phyloP scores from a whole-genome alignment of 345 rosid species.

The Noccaea bulbosa region DNA sequence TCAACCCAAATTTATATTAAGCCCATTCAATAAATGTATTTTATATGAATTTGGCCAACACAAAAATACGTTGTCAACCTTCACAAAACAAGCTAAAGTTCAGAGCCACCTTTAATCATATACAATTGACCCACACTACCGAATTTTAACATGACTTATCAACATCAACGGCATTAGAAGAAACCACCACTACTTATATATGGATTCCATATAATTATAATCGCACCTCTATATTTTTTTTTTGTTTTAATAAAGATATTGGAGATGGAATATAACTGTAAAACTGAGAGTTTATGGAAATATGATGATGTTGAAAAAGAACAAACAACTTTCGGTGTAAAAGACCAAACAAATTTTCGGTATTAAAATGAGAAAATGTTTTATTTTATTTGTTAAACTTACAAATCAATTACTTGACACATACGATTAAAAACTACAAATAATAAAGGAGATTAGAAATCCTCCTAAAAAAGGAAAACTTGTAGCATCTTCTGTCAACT shows the following conservation, averaged over 20 bases:
- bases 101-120: background rate
- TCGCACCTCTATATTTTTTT: background rate
- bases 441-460: constrained; percentile 19
- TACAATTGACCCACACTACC: too few species aligned
- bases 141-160: too few species aligned
- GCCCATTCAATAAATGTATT: constrained; percentile 10
- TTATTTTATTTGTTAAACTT: constrained; percentile 11
- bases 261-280: background rate
- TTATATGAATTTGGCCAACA: too few species aligned
- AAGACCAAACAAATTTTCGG: background rate
- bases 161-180: too few species aligned
- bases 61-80: background rate
- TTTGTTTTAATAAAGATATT: background rate
- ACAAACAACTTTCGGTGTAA: constrained; percentile 14
- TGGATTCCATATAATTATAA: too few species aligned
- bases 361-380: background rate
- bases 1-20: background rate
- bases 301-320: constrained; percentile 10
- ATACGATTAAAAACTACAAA: background rate
- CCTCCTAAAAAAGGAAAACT: background rate
- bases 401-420: constrained; percentile 19
- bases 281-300: background rate
- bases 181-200: too few species aligned
- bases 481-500: constrained; percentile 25
- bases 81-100: background rate